Evolutionary conservation across 148 eudicot genomes (phyloP).

Genomic region (Fagopyrum homotropicum): DNA sequence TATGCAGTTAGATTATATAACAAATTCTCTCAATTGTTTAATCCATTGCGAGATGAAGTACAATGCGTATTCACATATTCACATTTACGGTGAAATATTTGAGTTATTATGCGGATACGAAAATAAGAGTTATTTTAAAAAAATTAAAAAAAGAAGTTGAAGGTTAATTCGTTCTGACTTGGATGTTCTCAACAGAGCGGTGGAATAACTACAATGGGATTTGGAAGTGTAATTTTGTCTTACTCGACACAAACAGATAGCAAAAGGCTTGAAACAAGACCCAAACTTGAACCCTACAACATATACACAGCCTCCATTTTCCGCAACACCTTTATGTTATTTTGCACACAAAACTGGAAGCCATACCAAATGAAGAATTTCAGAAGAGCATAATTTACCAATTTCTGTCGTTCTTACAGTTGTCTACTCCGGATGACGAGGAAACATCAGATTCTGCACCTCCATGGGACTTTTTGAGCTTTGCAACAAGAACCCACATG

Average conservation of each 20-base stretch:
- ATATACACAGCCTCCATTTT: conserved; percentile 7
- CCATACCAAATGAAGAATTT: neutral
- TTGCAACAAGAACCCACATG: conserved; percentile 97
- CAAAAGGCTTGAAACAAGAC: neutral
- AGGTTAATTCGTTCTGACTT: too few species aligned
- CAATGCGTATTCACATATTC: too few species aligned
- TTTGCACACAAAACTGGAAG: conserved; percentile 3
- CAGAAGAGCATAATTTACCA: neutral
- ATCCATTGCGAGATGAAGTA: too few species aligned
- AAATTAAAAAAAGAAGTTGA: too few species aligned
- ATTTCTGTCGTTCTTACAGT: neutral
- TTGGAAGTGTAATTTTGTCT: neutral
- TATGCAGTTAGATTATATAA: too few species aligned
- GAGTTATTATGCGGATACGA: too few species aligned
- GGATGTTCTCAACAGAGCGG: neutral
- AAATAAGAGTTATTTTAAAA: too few species aligned
- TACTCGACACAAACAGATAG: neutral
- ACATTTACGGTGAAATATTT: too few species aligned
- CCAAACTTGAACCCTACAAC: neutral
- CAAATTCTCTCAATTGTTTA: too few species aligned
- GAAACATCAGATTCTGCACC: conserved; percentile 43
- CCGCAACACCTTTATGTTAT: neutral
- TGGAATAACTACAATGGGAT: conserved; percentile 9
- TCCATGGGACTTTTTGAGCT: conserved; percentile 81
- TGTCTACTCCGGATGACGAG: conserved; percentile 17